Conservation (phyloP, 1,139 yeast species). For the Ogataea hybrid region DNA sequence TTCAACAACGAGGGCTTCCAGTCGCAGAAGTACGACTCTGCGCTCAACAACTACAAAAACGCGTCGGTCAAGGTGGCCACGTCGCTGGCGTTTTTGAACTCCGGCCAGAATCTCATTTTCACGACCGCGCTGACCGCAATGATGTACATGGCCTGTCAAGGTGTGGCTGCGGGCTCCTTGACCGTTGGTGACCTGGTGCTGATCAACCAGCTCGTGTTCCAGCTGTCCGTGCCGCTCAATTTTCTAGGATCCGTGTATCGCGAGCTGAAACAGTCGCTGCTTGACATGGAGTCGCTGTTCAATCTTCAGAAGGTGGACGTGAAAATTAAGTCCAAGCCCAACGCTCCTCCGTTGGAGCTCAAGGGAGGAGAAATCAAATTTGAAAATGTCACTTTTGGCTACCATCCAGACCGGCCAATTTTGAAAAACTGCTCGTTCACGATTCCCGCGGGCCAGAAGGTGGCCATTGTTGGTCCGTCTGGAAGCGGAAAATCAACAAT, state of each 20-base stretch:
- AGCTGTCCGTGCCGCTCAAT: too few species aligned
- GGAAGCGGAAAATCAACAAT: conserved; percentile 96
- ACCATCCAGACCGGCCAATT: conserved; percentile 85
- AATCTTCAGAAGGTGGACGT: conserved; percentile 76
- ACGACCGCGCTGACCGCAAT: too few species aligned
- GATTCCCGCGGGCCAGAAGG: conserved; percentile 88
- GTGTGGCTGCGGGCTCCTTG: too few species aligned
- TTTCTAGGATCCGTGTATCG: conserved; percentile 94
- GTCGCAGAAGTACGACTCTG: too few species aligned
- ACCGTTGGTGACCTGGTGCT: too few species aligned
- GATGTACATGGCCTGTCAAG: too few species aligned
- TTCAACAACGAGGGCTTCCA: too few species aligned
- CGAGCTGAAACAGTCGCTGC: conserved; percentile 85
- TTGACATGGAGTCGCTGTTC: conserved; percentile 91
- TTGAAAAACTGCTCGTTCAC: conserved; percentile 76
- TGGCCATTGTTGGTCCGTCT: conserved; percentile 93
- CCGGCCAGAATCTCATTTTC: too few species aligned
- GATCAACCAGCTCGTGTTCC: too few species aligned
- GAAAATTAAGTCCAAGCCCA: conserved; percentile 56
- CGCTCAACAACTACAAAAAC: too few species aligned
- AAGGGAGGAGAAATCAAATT: conserved; percentile 71
- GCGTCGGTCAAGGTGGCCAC: too few species aligned
- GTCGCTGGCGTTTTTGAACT: too few species aligned
- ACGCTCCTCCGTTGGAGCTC: conserved; percentile 58
- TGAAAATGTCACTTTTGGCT: conserved; percentile 92